phyloP scores from a whole-genome alignment of 106 monocot species.

The Dendrobium officinale region DNA sequence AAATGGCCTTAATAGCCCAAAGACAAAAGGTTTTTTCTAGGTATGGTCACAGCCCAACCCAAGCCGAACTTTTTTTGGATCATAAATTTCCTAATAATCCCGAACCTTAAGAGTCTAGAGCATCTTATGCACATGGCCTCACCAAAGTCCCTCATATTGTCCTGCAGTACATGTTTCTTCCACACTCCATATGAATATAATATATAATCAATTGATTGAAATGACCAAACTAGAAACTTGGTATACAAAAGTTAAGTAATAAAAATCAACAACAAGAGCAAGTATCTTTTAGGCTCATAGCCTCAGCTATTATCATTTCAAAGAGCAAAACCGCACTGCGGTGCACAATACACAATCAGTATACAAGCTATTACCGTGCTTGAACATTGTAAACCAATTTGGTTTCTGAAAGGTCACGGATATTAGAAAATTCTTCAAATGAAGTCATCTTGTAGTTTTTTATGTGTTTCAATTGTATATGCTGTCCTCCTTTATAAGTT shows the following conservation, averaged over 20 bases:
- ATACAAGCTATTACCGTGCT: background rate
- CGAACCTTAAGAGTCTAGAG: background rate
- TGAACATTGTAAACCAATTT: background rate
- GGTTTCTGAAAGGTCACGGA: background rate
- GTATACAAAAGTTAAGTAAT: background rate
- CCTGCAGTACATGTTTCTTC: background rate
- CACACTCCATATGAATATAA: background rate
- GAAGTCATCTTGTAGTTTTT: background rate
- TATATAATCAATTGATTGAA: background rate
- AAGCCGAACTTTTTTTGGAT: background rate
- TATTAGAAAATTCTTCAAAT: background rate
- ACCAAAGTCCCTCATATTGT: background rate
- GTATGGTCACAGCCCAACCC: background rate
- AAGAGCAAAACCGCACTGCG: background rate
- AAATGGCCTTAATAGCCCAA: background rate
- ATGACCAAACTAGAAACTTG: background rate
- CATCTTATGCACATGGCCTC: background rate
- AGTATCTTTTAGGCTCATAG: background rate
- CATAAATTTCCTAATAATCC: background rate
- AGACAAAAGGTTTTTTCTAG: background rate
- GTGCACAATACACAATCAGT: background rate
- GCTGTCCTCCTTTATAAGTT: background rate
- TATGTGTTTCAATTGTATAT: background rate
- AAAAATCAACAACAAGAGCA: background rate
- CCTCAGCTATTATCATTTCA: background rate